These are phyloP conservation scores for Alloascoidea hylecoeti DNA, from an alignment of 805 yeast species.

Conservation along the genomic window DNA sequence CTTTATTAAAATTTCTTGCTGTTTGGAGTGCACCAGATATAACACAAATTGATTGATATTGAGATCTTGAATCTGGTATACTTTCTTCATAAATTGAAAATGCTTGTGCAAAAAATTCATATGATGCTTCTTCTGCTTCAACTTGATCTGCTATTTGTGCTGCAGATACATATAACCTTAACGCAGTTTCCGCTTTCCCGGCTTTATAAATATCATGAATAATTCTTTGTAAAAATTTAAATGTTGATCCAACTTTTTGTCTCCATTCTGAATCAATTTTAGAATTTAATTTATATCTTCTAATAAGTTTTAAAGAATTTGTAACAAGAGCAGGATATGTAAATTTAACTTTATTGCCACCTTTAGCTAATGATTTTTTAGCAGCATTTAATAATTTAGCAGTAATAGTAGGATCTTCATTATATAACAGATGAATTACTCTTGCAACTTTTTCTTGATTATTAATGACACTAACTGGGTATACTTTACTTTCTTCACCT, in stretches of 20 bases:
- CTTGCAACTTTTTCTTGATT: constrained; percentile 31
- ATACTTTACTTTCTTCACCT: constrained; percentile 7
- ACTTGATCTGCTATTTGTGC: constrained; percentile 76
- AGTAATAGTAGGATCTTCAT: constrained; percentile 29
- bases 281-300: constrained; percentile 22
- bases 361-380: constrained; percentile 34
- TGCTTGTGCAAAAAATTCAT: constrained; percentile 82
- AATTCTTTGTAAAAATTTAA: constrained; percentile 60
- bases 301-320: constrained; percentile 42
- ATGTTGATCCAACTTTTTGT: constrained; percentile 29
- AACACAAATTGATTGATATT: constrained; percentile 35
- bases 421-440: constrained; percentile 47
- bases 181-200: constrained; percentile 22
- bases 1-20: constrained; percentile 36
- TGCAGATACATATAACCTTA: constrained; percentile 38
- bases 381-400: constrained; percentile 30
- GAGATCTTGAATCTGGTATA: constrained; percentile 36
- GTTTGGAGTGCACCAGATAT: constrained; percentile 37
- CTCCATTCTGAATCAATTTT: constrained; percentile 9
- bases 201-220: constrained; percentile 36
- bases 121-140: constrained; percentile 53
- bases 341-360: constrained; percentile 39
- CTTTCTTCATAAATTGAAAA: constrained; percentile 71
- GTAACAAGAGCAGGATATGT: constrained; percentile 70
- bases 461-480: not conserved